phyloP scores from a whole-genome alignment of 768 basidiomycete species.

The Termitomyces bulborhizus region DNA sequence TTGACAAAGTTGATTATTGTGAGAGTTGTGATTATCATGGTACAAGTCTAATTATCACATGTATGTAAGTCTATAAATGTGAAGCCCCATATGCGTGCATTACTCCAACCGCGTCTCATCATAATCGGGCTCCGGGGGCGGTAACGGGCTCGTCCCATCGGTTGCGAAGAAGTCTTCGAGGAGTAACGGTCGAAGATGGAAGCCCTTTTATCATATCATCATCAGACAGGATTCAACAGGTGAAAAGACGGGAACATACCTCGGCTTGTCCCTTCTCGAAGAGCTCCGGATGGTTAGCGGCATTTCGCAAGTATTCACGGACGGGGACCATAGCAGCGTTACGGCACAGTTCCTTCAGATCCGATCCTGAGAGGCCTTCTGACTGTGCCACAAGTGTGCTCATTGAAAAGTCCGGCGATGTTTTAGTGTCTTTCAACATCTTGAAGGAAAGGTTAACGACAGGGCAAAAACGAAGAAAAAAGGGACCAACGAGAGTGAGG shows the following conservation, averaged over 20 bases:
- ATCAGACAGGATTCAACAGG: not conserved
- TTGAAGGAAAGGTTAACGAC: slow-evolving; percentile 21
- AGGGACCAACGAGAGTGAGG: slow-evolving; percentile 56
- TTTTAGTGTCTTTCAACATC: slow-evolving; percentile 80
- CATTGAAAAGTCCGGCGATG: slow-evolving; percentile 59
- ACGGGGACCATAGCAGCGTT: slow-evolving; percentile 93
- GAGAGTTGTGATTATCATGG: not conserved
- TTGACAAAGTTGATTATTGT: not conserved
- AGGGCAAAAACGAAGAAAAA: not conserved
- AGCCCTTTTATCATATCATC: slow-evolving; percentile 46
- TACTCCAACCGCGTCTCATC: slow-evolving; percentile 14
- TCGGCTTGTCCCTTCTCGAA: slow-evolving; percentile 45
- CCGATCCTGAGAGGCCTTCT: slow-evolving; percentile 81
- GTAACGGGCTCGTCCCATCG: slow-evolving; percentile 34
- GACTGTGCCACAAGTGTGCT: slow-evolving; percentile 59
- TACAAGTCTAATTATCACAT: slow-evolving; percentile 11
- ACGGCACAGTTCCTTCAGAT: slow-evolving; percentile 86
- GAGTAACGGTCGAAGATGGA: slow-evolving; percentile 66
- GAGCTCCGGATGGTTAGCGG: slow-evolving; percentile 33
- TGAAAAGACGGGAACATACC: slow-evolving; percentile 18
- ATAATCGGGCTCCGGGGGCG: slow-evolving; percentile 18
- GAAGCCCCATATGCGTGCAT: slow-evolving; percentile 5
- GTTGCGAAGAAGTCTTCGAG: slow-evolving; percentile 59
- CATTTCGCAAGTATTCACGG: slow-evolving; percentile 67
- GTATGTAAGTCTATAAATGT: slow-evolving; percentile 7